Conservation (phyloP, 2,329 filamentous ascomycete species). For the Pestalotiopsis fici region DNA sequence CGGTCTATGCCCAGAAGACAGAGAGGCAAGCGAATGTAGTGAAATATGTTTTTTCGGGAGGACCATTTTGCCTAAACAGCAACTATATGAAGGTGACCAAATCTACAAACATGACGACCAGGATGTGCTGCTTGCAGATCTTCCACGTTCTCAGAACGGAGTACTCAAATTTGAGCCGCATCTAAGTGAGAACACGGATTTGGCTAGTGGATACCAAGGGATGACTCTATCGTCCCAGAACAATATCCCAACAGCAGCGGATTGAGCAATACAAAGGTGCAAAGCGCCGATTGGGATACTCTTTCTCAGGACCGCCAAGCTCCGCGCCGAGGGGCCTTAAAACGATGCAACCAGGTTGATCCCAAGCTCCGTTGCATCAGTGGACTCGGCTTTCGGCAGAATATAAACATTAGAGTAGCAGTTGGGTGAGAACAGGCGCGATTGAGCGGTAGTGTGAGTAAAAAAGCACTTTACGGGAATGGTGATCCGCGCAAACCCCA, state of each 20-base stretch:
- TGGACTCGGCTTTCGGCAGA: background rate
- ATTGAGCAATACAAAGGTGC: background rate
- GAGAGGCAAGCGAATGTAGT: background rate
- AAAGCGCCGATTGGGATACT: background rate
- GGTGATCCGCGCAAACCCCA: background rate
- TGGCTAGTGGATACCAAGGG: background rate
- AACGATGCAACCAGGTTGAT: background rate
- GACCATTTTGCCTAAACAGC: constrained; percentile 4
- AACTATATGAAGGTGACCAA: background rate
- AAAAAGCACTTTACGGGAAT: background rate
- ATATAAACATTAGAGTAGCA: background rate
- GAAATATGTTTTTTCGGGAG: background rate
- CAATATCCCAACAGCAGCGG: background rate
- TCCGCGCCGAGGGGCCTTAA: background rate
- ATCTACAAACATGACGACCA: background rate
- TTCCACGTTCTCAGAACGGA: constrained; percentile 5
- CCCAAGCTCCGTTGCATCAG: background rate
- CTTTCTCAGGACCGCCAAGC: background rate
- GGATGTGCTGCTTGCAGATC: background rate
- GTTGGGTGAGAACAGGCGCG: background rate
- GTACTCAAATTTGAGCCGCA: background rate
- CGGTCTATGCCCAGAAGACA: background rate
- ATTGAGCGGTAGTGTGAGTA: background rate
- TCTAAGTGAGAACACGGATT: background rate
- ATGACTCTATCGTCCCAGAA: background rate